Base-by-base conservation (phyloP, 352 stramenopile genomes). In the Pythium chondricola region DNA sequence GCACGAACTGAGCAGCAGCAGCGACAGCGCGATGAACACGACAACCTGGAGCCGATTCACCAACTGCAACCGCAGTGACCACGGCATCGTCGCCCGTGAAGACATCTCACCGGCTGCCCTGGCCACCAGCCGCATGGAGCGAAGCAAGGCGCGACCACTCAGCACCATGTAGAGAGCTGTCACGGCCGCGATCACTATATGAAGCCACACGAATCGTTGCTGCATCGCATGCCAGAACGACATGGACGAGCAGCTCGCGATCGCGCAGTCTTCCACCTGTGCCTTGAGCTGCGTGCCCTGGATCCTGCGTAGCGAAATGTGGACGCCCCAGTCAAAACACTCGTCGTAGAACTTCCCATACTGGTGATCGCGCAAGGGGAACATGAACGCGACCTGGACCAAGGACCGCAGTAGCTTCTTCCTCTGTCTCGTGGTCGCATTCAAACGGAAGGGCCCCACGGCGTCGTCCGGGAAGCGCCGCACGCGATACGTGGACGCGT, bases 301-400 rank as follows among this genome's bases (percentile, higher is more conserved):
- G 16, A 81, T 53, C 27, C 72, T 68, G 26, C 65, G 42, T 21
- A 92, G 65, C 4, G 52, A 56, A 33, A 88, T 51, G 49, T 75
- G 71, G 16, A 94, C 62, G 27, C 69, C 57, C 83, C 83, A 94
- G 47, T 87, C 78, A 54, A 92, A 94, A 49, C 83, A 94, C 37
- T 94, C 83, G 36, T 74, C 58, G 58, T 94, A 94, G 32, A 79
- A 86, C 38, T 71, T 56, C 13, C 82, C 82, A 47, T 82, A 81
- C 56, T 94, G 80, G 9, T 58, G 68, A 33, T 94, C 83, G 25
- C 74, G 72, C 24, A 94, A 50, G 4, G 60, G 56, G 27, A 94
- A 78, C 11, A 62, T 58, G 36, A 92, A 75, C 25, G 49, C 59
- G 17, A 90, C 52, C 10, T 18, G 24, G 0, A 48, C 48, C 1